Base-by-base conservation (phyloP, 805 yeast genomes). In the Torulaspora maleeae region DNA sequence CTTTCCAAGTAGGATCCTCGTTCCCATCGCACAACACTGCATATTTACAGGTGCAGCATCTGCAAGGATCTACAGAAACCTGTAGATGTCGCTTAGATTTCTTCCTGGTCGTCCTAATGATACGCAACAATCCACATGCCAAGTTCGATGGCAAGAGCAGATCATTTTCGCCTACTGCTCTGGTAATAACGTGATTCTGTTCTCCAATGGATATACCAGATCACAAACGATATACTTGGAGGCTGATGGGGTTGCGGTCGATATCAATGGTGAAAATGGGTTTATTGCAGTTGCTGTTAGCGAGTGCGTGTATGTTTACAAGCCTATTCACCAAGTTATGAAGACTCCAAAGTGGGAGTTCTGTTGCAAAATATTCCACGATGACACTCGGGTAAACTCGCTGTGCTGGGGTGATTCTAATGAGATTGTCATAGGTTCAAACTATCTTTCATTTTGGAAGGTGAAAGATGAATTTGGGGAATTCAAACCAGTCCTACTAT, bases 41-140 rank as follows among this genome's bases (percentile, higher is more conserved):
- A 22, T 2, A 7, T 22, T 22, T 8, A 6, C 4, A 22, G 25
- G 25, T 4, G 10, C 22, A 22, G 10, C 25, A 22, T 8, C 25
- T 22, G 25, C 25, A 22, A 22, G 25, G 25, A 22, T 8, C 25
- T 22, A 27, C 4, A 17, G n/a, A 11, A 33, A 20, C 24, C 20
- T 32, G 33, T 41, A 32, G 16, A 80, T 83, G 88, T 71, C 83
- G 4, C 63, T 85, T 44, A 79, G 79, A 47, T 82, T 85, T 58
- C 77, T 86, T 36, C 96, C 96, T 2, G 97, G 97, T 1, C 86
- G 86, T 59, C 93, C 93, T 15, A 84, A 82, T 60, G 64, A 70
- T 36, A 61, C 77, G 1, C 71, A 70, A 11, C 77, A 76, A 52
- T 69, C 87, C 0, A 75, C 80, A 19, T 70, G 78, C 33, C 82